Base-by-base conservation (phyloP, 805 yeast genomes). In the Teunomyces aglyptinius region DNA sequence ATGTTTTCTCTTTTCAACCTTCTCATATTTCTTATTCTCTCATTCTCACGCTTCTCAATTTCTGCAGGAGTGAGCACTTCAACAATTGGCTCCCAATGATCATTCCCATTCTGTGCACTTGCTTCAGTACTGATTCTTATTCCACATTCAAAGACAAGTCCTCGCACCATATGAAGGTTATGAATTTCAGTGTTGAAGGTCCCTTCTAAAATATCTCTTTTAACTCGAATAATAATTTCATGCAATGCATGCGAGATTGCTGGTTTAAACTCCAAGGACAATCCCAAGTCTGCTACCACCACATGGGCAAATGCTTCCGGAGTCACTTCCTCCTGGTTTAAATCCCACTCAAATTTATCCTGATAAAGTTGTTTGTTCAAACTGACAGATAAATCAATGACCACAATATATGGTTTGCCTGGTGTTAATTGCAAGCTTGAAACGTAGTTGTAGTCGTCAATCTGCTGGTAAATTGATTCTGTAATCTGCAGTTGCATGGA, bases 341-440 rank as follows among this genome's bases (percentile, higher is more conserved):
- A 71, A 59, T 94, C 95, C 98, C 98, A 92, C 66, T 94, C 98
- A 53, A 94, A 85, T 62, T 86, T 86, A 65, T 94, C 99, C 55
- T 90, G 96, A 58, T 83, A 90, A 35, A 91, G 76, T 55, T 83
- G 84, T 60, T 87, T 87, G 53, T 90, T 89, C 50, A 94, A 70
- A 59, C 86, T 89, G 41, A 94, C 87, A 12, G 92, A 83, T 32
- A 94, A 67, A 52, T 89, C 87, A 29, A 94, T 77, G 3, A 94
- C 77, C 1, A 87, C 96, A 58, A 38, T 76, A 75, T 47, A 52
- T 6, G 56, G 56, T 10, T 67, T 70, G 13, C 59, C 59, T 2
- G 60, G 45, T 5, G 96, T 92, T 22, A 89, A 73, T 44, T 82
- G 82, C 27, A 87, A 77, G 10, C 80, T 69, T 1, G 87, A 82